Evolutionary conservation across 805 yeast genomes (phyloP).

Genomic region (Kluyveromyces aestuarii): DNA sequence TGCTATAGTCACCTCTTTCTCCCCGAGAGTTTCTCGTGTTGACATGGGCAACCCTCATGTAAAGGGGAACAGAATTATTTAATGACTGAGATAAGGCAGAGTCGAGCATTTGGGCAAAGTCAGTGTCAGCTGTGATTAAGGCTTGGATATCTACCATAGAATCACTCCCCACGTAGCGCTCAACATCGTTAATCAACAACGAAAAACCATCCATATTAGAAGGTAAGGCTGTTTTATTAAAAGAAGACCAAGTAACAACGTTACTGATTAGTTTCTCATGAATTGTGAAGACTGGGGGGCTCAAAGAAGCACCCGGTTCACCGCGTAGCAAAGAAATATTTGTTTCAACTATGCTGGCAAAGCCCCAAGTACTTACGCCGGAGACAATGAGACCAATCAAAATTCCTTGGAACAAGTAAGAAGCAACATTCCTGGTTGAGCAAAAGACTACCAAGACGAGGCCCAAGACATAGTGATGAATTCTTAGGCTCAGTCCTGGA

Average conservation of each 20-base stretch:
- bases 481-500: constrained; percentile 64
- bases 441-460: constrained; percentile 77
- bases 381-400: constrained; percentile 71
- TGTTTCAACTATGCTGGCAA: constrained; percentile 82
- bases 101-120: constrained; percentile 9
- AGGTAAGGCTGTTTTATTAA: constrained; percentile 7
- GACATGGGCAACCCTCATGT: constrained; percentile 49
- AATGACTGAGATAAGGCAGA: constrained; percentile 26
- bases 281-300: constrained; percentile 41
- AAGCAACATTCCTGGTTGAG: constrained; percentile 59
- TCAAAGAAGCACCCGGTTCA: constrained; percentile 48
- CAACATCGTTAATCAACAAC: constrained; percentile 69
- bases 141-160: constrained; percentile 35
- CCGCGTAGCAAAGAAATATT: constrained; percentile 55
- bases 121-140: constrained; percentile 24
- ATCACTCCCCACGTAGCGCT: constrained; percentile 52
- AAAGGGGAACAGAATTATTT: constrained; percentile 30
- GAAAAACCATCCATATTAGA: constrained; percentile 44
- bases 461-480: constrained; percentile 79
- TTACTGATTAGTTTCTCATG: constrained; percentile 10
- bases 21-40: constrained; percentile 30
- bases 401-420: constrained; percentile 74
- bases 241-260: constrained; percentile 22
- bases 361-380: constrained; percentile 90
- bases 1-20: constrained; percentile 52